phyloP scores from a whole-genome alignment of 495 filamentous ascomycete species.

The Pyrenopolyporus hunteri region DNA sequence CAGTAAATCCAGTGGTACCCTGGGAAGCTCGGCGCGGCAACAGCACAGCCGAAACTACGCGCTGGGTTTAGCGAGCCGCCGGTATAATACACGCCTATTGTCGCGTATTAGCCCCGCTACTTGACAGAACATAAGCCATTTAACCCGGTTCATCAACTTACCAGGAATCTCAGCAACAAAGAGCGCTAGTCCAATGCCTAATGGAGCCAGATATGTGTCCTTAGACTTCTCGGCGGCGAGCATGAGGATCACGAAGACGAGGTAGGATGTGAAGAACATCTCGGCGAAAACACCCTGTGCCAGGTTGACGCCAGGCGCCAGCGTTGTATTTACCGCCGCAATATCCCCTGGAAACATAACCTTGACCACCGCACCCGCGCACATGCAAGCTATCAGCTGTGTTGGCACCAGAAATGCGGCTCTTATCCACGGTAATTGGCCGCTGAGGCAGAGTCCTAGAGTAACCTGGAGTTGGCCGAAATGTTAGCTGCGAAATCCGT shows the following conservation, averaged over 20 bases:
- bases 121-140: not conserved
- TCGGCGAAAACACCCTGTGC: slow-evolving; percentile 73
- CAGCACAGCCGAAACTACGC: slow-evolving; percentile 58
- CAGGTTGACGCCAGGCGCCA: slow-evolving; percentile 62
- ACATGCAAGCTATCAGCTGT: slow-evolving; percentile 61
- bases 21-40: slow-evolving; percentile 49
- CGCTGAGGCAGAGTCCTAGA: slow-evolving; percentile 56
- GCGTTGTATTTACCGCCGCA: slow-evolving; percentile 56
- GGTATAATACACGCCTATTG: slow-evolving; percentile 58
- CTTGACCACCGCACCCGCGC: slow-evolving; percentile 57
- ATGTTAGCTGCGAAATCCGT: not conserved
- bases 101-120: slow-evolving; percentile 5
- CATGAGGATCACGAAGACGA: slow-evolving; percentile 77
- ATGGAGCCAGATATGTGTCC: slow-evolving; percentile 73
- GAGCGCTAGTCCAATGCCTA: slow-evolving; percentile 73
- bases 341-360: slow-evolving; percentile 59
- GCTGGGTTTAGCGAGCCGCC: slow-evolving; percentile 64
- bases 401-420: slow-evolving; percentile 56
- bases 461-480: slow-evolving; percentile 46
- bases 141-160: slow-evolving; percentile 45
- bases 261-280: slow-evolving; percentile 73
- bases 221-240: slow-evolving; percentile 77
- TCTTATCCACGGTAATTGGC: slow-evolving; percentile 53
- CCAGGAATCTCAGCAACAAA: slow-evolving; percentile 70
- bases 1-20: slow-evolving; percentile 64